A percentile compares a stretch with the other conserved stretches of the same genome.
phyloP scores from a whole-genome alignment of 2,329 filamentous ascomycete genomes.

The Catunica adiposa region DNA sequence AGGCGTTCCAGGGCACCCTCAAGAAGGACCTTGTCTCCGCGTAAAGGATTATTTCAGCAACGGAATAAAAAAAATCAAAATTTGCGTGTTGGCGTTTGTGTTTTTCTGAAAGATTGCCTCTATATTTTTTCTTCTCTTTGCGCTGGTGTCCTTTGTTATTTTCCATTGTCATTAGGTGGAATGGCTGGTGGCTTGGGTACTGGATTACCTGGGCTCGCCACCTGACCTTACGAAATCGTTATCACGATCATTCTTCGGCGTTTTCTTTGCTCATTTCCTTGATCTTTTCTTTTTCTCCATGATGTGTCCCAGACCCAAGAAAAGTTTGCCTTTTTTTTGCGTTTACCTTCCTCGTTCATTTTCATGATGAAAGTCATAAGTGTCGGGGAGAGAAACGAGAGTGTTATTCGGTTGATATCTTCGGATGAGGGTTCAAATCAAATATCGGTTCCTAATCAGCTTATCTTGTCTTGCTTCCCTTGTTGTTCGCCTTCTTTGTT shows the following conservation, averaged over 20 bases:
- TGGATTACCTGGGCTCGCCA: too few species aligned
- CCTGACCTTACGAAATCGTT: background rate
- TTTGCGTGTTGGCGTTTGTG: conserved; percentile 12
- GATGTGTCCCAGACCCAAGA: background rate
- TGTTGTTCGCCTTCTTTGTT: too few species aligned
- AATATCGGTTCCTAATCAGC: too few species aligned
- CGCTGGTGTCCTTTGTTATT: background rate
- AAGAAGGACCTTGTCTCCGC: conserved; percentile 73
- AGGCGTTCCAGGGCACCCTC: conserved; percentile 91
- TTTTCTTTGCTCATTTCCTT: background rate
- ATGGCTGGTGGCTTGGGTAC: too few species aligned
- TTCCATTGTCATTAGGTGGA: background rate
- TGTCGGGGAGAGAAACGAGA: background rate
- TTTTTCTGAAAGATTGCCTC: conserved; percentile 5
- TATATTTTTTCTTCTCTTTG: conserved; percentile 2
- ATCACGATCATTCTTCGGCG: background rate
- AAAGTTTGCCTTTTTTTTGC: background rate
- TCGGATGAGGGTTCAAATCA: background rate
- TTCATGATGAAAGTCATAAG: background rate
- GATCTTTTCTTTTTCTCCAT: background rate
- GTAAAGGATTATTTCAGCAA: conserved; percentile 20
- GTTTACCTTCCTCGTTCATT: background rate
- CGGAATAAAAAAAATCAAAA: conserved; percentile 14
- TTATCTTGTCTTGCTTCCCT: too few species aligned
- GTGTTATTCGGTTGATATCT: background rate